Evolutionary conservation across 768 basidiomycete species (phyloP).

Genomic region (Pleurotus djamor): DNA sequence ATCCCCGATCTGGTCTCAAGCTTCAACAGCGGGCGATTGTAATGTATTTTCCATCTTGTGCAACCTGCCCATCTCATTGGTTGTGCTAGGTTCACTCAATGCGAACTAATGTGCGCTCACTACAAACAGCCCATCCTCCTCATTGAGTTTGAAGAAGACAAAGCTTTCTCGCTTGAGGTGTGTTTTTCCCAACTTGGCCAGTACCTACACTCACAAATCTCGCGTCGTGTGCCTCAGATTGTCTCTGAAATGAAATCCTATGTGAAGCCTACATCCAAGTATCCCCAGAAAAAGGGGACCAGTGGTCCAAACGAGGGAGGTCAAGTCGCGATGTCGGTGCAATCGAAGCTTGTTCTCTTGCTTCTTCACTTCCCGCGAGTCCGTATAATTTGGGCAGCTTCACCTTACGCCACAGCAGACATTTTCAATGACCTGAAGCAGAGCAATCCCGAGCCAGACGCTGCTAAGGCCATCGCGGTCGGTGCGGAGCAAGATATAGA

Average conservation of each 20-base stretch:
- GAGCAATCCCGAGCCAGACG: slow-evolving; percentile 79
- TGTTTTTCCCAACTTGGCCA: slow-evolving; percentile 11
- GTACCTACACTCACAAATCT: neutral
- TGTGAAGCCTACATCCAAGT: slow-evolving; percentile 58
- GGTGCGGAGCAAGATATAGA: slow-evolving; percentile 79
- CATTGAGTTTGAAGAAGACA: slow-evolving; percentile 98
- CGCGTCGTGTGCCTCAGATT: slow-evolving; percentile 31
- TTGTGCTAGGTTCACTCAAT: slow-evolving; percentile 82
- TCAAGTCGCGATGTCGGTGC: slow-evolving; percentile 55
- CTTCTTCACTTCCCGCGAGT: slow-evolving; percentile 89
- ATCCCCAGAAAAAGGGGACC: slow-evolving; percentile 47
- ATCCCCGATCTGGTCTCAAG: slow-evolving; percentile 89
- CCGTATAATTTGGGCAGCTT: slow-evolving; percentile 96
- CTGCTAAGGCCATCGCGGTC: slow-evolving; percentile 67
- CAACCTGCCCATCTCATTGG: neutral
- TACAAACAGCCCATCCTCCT: slow-evolving; percentile 93
- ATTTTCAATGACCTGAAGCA: slow-evolving; percentile 92
- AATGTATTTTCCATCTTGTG: slow-evolving; percentile 27
- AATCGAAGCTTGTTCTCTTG: slow-evolving; percentile 91
- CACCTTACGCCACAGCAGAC: slow-evolving; percentile 87
- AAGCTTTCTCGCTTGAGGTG: slow-evolving; percentile 89
- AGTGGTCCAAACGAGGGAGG: slow-evolving; percentile 22
- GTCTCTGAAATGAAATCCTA: slow-evolving; percentile 68
- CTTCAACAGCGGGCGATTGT: slow-evolving; percentile 94
- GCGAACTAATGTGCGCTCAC: slow-evolving; percentile 94